Base-by-base conservation (phyloP, 306 rosid genomes). In the Delonix regia region DNA sequence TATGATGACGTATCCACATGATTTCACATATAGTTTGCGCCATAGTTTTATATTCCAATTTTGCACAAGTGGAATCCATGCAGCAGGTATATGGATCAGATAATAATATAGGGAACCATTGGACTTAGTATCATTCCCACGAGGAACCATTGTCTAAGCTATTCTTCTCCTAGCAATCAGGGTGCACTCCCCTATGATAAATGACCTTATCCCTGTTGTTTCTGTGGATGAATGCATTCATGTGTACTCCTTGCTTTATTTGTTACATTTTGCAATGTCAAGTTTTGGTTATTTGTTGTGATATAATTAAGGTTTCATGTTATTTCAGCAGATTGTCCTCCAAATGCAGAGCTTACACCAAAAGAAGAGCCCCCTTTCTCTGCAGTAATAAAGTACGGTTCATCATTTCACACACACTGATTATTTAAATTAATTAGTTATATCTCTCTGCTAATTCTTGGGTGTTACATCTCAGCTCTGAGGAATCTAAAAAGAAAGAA, bases 341-440 rank as follows among this genome's bases (percentile, higher is more conserved):
- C 73, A 64, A 45, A 74, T 69, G 77, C 85, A 73, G 94, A 90
- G 85, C 86, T 85, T 76, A 83, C 85, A 30, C 44, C 86, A 75
- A 90, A 90, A 83, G 91, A 87, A 60, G 96, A 85, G 34, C 70
- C 92, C 75, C 75, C 88, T 44, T 57, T 83, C 38, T 80, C 91
- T 36, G 73, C 86, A 61, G 86, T 83, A 81, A 52, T 81, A 84
- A 86, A 81, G 95, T 93, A 86, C 22, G 61, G 45, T 36, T 30
- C 24, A 71, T 39, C 75, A 47, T 34, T 24, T 75, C 69, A 55
- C 47, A 45, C 69, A 55, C 47, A 45, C 30, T 83, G 73, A 55
- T 78, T 79, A 67, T 79, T 67, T 86, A 74, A 73, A 81, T 69
- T 63, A 24, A 25, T 57, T 51, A 30, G 59, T 73, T 70, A 47